These are phyloP conservation scores for Penicillium vulpinum DNA, from an alignment of 2,329 filamentous ascomycete species.

Conservation along the genomic window DNA sequence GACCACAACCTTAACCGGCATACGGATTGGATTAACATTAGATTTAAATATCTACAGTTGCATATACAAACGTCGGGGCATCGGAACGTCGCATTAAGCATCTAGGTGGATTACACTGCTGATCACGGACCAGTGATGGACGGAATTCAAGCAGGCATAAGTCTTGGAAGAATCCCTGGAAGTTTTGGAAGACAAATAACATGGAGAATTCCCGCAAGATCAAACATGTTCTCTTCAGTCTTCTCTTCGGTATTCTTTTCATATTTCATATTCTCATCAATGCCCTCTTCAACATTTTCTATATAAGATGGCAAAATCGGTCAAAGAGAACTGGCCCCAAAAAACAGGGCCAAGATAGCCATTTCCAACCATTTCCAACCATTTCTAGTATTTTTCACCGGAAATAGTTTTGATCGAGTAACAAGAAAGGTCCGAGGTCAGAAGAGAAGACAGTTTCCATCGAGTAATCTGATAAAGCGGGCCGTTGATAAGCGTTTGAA, in stretches of 20 bases:
- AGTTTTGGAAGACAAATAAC: neutral
- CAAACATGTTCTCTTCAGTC: neutral
- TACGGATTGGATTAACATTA: neutral
- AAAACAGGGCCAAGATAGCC: neutral
- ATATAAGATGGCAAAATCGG: neutral
- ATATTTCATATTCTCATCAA: neutral
- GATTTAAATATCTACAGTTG: neutral
- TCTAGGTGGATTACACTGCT: neutral
- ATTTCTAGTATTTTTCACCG: neutral
- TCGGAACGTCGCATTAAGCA: slow-evolving; percentile 23
- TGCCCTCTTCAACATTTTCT: neutral
- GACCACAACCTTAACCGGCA: neutral
- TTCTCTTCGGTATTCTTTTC: no score
- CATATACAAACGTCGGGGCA: slow-evolving; percentile 33
- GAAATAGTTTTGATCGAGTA: slow-evolving; percentile 34
- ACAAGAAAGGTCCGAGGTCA: no score
- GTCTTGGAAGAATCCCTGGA: neutral
- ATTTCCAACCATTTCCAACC: neutral
- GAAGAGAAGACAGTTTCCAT: neutral
- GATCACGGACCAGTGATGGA: neutral
- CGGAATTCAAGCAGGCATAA: neutral
- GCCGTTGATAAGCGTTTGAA: slow-evolving; percentile 16
- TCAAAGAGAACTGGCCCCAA: neutral
- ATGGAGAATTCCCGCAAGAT: neutral
- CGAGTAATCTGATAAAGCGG: slow-evolving; percentile 16